Evolutionary conservation across 2,329 filamentous ascomycete species (phyloP), one percentile per base, ranked within the genome.

Genomic region (Periconia sp.): DNA sequence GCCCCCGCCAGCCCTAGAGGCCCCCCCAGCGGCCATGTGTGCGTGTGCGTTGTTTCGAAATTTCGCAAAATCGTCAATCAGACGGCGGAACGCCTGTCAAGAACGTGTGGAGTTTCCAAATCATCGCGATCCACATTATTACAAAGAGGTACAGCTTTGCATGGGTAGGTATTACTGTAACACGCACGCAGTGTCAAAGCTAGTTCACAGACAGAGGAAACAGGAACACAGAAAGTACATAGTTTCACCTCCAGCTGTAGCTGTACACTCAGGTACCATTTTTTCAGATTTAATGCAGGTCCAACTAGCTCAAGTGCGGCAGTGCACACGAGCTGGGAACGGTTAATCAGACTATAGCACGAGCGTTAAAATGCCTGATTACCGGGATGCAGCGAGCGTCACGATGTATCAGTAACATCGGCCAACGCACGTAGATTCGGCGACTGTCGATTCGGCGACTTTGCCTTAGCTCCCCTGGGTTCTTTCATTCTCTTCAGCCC

Each of bases 391-490:
- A 42, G 41, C 18, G 42, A 18, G 33, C 41, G 53, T 9, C 7
- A 37, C 14, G 14, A 14, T 48, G 51, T 37, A 45, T 50, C 52
- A 55, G 56, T 57, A 47, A 49, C 49, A 54, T 54, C 46, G 56
- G 23, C 14, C 42, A 49, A 19, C 17, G n/a, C 41, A 42, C 19
- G 41, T 11, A 31, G 14, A 13, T 18, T 31, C 23, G 43, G 43
- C 43, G 43, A 45, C 43, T 33, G 41, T 11, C 17, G 14, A 13
- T 18, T 31, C 23, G 43, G 43, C 43, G 43, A 45, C 43, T 33
- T 37, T 37, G 33, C 33, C 5, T n/a, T 37, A n/a, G 33, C 33
- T n/a, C n/a, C 33, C 33, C 33, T 37, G 15, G 33, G 33, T 5
- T 37, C 23, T 23, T 7, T 19, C 2, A 19, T 7, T 19, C 3